These are phyloP conservation scores for Peziza echinospora DNA, from an alignment of 495 filamentous ascomycete species.

Conservation along the genomic window DNA sequence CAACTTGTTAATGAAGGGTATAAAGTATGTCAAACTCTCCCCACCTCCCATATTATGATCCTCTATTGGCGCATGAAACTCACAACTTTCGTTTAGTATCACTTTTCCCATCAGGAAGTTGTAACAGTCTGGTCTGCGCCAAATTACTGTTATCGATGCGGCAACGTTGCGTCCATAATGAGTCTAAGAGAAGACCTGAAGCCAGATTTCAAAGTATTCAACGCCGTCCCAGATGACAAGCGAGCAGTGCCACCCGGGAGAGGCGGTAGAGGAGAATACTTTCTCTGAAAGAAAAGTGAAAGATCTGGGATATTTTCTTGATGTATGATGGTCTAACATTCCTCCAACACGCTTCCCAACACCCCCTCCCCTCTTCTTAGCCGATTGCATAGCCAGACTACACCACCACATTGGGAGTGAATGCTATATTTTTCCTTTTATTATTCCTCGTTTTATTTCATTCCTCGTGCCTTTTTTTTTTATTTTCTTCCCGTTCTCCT, in stretches of 20 bases:
- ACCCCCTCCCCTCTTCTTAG: too few relatives aligned
- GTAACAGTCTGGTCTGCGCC: slow-evolving; percentile 98
- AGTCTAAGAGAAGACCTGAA: slow-evolving; percentile 66
- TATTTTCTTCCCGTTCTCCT: too few relatives aligned
- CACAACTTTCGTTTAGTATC: slow-evolving; percentile 34
- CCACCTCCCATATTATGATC: too few relatives aligned
- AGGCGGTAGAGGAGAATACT: slow-evolving; percentile 77
- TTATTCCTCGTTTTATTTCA: too few relatives aligned
- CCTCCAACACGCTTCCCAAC: too few relatives aligned
- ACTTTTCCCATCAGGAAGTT: slow-evolving; percentile 85
- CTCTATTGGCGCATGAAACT: not conserved
- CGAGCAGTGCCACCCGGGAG: slow-evolving; percentile 66
- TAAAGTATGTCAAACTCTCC: slow-evolving; percentile 35
- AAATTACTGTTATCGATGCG: slow-evolving; percentile 97
- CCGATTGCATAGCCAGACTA: too few relatives aligned
- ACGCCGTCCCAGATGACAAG: slow-evolving; percentile 77
- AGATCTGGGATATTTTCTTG: too few relatives aligned
- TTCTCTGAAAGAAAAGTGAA: slow-evolving; percentile 36
- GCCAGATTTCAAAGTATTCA: slow-evolving; percentile 84
- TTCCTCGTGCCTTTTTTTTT: too few relatives aligned
- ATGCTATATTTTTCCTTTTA: too few relatives aligned
- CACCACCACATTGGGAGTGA: too few relatives aligned
- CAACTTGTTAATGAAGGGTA: slow-evolving; percentile 96
- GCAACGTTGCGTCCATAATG: slow-evolving; percentile 94
- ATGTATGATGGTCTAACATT: not conserved